Base-by-base conservation (phyloP, 208 protist species). In the Acanthamoeba comandoni region DNA sequence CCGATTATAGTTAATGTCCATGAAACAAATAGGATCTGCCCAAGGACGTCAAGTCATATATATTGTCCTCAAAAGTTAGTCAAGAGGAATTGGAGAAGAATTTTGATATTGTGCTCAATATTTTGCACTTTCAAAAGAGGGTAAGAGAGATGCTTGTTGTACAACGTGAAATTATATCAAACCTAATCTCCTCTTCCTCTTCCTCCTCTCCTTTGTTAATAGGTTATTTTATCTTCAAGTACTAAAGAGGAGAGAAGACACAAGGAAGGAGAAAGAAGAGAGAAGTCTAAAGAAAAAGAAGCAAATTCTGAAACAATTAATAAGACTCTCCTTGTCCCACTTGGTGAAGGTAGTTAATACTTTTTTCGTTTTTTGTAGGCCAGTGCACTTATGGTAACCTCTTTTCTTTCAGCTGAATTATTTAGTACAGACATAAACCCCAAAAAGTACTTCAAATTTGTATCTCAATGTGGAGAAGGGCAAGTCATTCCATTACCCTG, bases 61-160 rank as follows among this genome's bases (percentile, higher is more conserved):
- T 86, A 15, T 48, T 67, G n/a, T 51, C 51, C 19, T 52, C 77
- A 2, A 86, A 86, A 31, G 65, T 86, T 31, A 51, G 53, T 17
- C 49, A 35, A 26, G 77, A 86, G 13, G 52, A 86, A 19, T 29
- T 86, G 13, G 77, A 86, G 29, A 71, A 31, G 77, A 51, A 65
- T 31, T 86, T 86, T 86, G 55, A 86, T 9, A 86, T 86, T 35
- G 48, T 86, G 1, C 48, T 86, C 48, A 86, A 86, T 57, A 86
- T 86, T n/a, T 31, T 86, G 2, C 49, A 48, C 77, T 86, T 86
- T 29, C n/a, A 67, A 26, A 86, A 86, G 11, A 58, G 43, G 77
- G 77, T 86, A 58, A 43, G 35, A 49, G 4, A 29, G 58, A 1
- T 65, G 22, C 4, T 26, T 65, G 58, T 29, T 4, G 4, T 29